phyloP scores from a whole-genome alignment of 129 eudicot species.

The Flaveria bidentis region DNA sequence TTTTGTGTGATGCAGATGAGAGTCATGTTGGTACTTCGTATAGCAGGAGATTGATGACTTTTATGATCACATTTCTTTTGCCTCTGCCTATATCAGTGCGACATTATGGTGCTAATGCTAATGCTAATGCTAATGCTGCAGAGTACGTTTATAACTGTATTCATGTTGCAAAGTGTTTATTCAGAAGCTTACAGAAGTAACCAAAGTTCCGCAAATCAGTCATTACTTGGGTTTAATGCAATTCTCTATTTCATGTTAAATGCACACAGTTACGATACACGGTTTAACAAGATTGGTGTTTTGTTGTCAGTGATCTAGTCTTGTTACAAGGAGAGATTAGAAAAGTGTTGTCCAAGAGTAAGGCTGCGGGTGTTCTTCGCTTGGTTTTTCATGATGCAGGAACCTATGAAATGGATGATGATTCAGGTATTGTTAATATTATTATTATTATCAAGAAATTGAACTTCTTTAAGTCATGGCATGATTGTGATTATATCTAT shows the following conservation, averaged over 20 bases:
- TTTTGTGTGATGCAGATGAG: slow-evolving; percentile 38
- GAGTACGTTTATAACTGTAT: slow-evolving; percentile 50
- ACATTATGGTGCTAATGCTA: slow-evolving; percentile 34
- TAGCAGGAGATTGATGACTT: slow-evolving; percentile 61
- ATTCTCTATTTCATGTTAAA: not conserved
- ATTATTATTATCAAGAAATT: not conserved
- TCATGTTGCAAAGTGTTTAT: slow-evolving; percentile 10
- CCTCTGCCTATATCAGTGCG: slow-evolving; percentile 38
- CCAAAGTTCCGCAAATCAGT: not conserved
- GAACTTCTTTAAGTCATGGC: not conserved
- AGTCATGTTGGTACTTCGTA: slow-evolving; percentile 29
- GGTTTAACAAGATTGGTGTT: slow-evolving; percentile 13
- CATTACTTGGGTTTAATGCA: not conserved
- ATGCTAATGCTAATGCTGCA: slow-evolving; percentile 48
- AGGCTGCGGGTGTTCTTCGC: slow-evolving; percentile 96
- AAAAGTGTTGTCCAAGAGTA: slow-evolving; percentile 77
- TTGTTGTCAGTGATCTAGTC: slow-evolving; percentile 52
- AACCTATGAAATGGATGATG: slow-evolving; percentile 58
- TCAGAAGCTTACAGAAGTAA: not conserved
- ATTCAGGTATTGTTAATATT: slow-evolving; percentile 51
- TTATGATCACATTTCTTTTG: slow-evolving; percentile 48
- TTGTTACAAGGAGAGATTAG: slow-evolving; percentile 65
- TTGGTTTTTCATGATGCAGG: slow-evolving; percentile 98
- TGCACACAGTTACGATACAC: not conserved
- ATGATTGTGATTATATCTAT: slow-evolving; percentile 4